These are phyloP conservation scores for Nicotiana knightiana DNA, from an alignment of 257 asterid species.

Conservation along the genomic window DNA sequence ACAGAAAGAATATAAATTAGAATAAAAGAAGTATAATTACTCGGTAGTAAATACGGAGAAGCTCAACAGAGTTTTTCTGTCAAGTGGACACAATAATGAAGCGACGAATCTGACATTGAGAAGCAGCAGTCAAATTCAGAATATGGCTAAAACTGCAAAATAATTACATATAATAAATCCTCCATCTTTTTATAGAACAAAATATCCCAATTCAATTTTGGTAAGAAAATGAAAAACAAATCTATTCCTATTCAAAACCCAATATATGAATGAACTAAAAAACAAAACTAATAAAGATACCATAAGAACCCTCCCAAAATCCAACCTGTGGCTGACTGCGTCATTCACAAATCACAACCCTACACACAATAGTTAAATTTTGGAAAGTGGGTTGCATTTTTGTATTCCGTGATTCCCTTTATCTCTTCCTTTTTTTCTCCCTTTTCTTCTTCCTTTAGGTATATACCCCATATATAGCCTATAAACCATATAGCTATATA, in stretches of 20 bases:
- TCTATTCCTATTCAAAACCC: background rate
- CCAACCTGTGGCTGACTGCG: background rate
- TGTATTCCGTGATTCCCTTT: background rate
- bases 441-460: background rate
- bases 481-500: background rate
- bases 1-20: too few species aligned
- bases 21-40: too few species aligned
- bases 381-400: background rate
- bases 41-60: background rate
- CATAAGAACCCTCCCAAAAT: background rate
- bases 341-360: background rate
- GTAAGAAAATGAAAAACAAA: background rate
- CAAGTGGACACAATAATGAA: background rate
- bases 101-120: background rate
- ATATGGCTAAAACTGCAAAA: background rate
- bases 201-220: background rate
- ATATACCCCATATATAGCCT: background rate
- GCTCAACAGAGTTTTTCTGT: background rate
- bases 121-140: too few species aligned
- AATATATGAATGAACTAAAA: background rate
- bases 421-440: background rate
- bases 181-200: too few species aligned
- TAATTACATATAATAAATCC: background rate
- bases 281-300: background rate
- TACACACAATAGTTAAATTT: background rate